Evolutionary conservation across 202 grass and related monocot species (phyloP).

Genomic region (Digitaria exilis): DNA sequence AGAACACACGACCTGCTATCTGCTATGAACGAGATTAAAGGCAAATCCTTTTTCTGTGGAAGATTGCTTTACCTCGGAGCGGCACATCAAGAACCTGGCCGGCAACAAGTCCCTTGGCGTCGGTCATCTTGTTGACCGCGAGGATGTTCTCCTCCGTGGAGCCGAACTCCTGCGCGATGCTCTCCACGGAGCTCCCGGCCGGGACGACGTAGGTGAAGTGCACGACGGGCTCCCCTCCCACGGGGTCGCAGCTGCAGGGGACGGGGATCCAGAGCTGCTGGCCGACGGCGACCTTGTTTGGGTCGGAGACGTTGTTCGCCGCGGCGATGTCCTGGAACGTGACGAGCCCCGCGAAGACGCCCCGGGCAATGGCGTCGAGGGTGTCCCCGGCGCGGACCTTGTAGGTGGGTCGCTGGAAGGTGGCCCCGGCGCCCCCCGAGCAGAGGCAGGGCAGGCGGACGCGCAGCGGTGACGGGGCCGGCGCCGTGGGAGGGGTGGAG

Average conservation of each 20-base stretch:
- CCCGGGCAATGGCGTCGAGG: slow-evolving; percentile 63
- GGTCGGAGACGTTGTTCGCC: slow-evolving; percentile 82
- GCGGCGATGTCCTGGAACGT: slow-evolving; percentile 81
- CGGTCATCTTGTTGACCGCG: slow-evolving; percentile 59
- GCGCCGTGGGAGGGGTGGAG: slow-evolving; percentile 44
- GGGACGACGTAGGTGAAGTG: slow-evolving; percentile 70
- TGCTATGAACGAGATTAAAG: not conserved
- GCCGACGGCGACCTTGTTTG: slow-evolving; percentile 48
- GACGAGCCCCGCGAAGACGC: slow-evolving; percentile 65
- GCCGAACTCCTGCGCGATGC: slow-evolving; percentile 68
- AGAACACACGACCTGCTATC: not conserved
- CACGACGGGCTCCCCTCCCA: slow-evolving; percentile 44
- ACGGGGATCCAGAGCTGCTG: slow-evolving; percentile 88
- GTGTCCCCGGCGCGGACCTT: slow-evolving; percentile 57
- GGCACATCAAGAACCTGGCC: slow-evolving; percentile 93
- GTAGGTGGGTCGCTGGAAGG: slow-evolving; percentile 74
- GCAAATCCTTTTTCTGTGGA: no score
- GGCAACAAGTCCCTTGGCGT: slow-evolving; percentile 73
- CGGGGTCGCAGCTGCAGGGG: slow-evolving; percentile 94
- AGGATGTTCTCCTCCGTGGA: slow-evolving; percentile 56
- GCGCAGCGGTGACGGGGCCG: slow-evolving; percentile 51
- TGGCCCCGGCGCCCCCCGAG: slow-evolving; percentile 70
- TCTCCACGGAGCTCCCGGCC: slow-evolving; percentile 50
- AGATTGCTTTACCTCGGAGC: slow-evolving; percentile 55
- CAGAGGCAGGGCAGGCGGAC: slow-evolving; percentile 81